Conservation (phyloP, 257 asterid species). For the Ilex aquifolium region DNA sequence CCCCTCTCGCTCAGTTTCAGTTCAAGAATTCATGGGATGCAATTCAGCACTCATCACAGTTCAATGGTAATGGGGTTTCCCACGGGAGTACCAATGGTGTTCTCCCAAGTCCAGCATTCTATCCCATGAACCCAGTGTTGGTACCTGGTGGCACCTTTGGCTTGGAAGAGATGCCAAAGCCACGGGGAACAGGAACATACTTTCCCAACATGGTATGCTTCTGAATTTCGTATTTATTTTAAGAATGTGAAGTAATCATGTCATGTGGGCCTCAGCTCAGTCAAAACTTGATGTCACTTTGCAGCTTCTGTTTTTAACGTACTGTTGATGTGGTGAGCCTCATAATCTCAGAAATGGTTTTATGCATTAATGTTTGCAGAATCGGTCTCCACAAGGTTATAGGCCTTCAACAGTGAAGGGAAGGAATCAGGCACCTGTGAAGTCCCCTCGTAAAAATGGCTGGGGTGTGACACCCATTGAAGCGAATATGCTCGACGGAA, state of each 20-base stretch:
- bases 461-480: slow-evolving; percentile 21
- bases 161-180: slow-evolving; percentile 66
- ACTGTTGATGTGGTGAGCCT: slow-evolving; percentile 1
- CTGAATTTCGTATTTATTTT: not conserved
- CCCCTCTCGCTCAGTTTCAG: slow-evolving; percentile 20
- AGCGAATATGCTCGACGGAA: slow-evolving; percentile 31
- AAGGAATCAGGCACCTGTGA: slow-evolving; percentile 32
- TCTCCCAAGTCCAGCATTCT: slow-evolving; percentile 13
- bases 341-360: slow-evolving; percentile 11
- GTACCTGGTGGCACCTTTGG: slow-evolving; percentile 35
- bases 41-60: slow-evolving; percentile 30
- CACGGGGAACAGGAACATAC: slow-evolving; percentile 80
- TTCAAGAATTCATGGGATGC: slow-evolving; percentile 29
- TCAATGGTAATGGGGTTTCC: slow-evolving; percentile 41
- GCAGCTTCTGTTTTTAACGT: not conserved
- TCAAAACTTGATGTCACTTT: slow-evolving; percentile 1
- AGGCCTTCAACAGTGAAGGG: slow-evolving; percentile 41
- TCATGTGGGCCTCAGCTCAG: not conserved
- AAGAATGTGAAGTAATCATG: slow-evolving; percentile 5
- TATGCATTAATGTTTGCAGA: slow-evolving; percentile 30
- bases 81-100: slow-evolving; percentile 20
- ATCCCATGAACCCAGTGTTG: slow-evolving; percentile 13
- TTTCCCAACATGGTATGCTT: slow-evolving; percentile 64
- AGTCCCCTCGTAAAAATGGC: slow-evolving; percentile 35
- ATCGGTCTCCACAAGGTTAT: slow-evolving; percentile 35